Evolutionary conservation across 441 rosid species (phyloP), one percentile per base, ranked within the genome.

Genomic region (Geranium incanum): DNA sequence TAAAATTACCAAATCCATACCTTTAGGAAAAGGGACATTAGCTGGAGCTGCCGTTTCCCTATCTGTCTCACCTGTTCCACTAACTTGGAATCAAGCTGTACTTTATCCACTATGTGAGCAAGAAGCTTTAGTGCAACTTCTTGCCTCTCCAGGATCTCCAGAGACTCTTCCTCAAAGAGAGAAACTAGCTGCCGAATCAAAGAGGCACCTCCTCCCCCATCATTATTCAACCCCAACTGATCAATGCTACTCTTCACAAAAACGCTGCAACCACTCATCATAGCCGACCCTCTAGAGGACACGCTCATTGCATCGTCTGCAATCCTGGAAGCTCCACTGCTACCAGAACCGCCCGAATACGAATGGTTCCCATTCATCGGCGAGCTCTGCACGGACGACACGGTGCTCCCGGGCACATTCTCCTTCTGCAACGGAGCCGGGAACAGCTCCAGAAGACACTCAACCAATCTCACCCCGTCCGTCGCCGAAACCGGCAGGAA

Each of bases 11-110:
- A 36, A 75, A 68, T 70, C 63, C 19, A 73, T 84, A 95, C 99
- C 98, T 92, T 95, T 11, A 95, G 85, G 82, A 92, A 91, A 52
- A 89, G 88, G 79, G 93, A 84, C 78, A 88, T 80, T 67, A 93
- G 91, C 67, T 88, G 99, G 63, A 95, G 90, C 86, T 95, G 98
- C 89, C 81, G 86, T 88, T 86, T 91, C 0, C 91, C 89, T 62
- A 88, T 81, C 68, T 82, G 70, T 39, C 96, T 82, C 68, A 95
- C 87, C 71, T 85, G 93, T 81, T 88, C 92, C 81, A 86, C 78
- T 76, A 91, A 91, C 74, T 87, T 86, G 11, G 84, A 73, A 72
- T 92, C 95, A 78, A 92, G 75, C 78, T 80, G 87, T 57, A 81
- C 91, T 75, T 81, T 86, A 23, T 81, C 87, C 84, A 89, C 73